Conservation (phyloP, 257 asterid species). For the Nicotiana benthamiana region DNA sequence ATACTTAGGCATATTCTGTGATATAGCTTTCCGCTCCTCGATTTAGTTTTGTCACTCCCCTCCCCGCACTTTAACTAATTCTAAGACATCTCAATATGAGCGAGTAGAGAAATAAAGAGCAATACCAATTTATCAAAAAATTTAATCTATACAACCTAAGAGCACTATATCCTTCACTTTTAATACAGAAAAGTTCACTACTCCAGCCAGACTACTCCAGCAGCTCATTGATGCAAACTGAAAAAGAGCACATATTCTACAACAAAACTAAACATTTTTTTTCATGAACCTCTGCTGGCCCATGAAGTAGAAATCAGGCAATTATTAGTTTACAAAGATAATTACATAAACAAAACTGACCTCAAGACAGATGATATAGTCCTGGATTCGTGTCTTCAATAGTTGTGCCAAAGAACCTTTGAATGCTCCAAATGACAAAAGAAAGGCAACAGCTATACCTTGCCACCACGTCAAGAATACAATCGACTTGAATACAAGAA, state of each 20-base stretch:
- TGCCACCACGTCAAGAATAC: slow-evolving; percentile 99
- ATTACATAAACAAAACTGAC: slow-evolving; percentile 24
- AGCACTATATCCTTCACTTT: not conserved
- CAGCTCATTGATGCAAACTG: not conserved
- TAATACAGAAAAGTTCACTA: not conserved
- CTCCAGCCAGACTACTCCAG: not conserved
- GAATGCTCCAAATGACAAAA: slow-evolving; percentile 83
- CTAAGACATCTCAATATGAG: not conserved
- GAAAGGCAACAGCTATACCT: slow-evolving; percentile 90
- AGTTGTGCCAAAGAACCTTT: slow-evolving; percentile 74
- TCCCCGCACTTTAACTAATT: not conserved
- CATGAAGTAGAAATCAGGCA: not conserved
- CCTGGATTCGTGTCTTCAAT: slow-evolving; percentile 77
- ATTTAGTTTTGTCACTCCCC: not conserved
- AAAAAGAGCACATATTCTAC: not conserved
- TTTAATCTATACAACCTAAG: not conserved
- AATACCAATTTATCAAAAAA: no score
- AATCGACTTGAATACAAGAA: slow-evolving; percentile 88
- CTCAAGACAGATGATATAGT: slow-evolving; percentile 94
- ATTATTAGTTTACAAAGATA: not conserved
- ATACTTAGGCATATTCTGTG: not conserved
- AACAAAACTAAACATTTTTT: not conserved
- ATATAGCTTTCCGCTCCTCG: not conserved
- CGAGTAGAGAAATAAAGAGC: not conserved
- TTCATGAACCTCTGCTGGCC: not conserved